Evolutionary conservation across 2,329 filamentous ascomycete species (phyloP).

Genomic region (Fusarium sp.): DNA sequence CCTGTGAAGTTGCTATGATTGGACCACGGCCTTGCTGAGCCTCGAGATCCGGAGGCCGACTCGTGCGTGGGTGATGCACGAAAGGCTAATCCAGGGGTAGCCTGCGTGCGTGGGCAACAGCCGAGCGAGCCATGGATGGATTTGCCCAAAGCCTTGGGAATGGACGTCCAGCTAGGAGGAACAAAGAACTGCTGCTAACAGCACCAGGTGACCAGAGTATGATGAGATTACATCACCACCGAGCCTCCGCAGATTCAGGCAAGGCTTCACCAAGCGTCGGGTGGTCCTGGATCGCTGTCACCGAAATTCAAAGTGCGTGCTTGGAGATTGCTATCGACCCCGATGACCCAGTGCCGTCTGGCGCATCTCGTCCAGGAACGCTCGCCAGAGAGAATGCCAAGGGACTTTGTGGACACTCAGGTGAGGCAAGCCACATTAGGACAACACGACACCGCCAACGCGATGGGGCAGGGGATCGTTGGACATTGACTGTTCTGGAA

Average conservation of each 20-base stretch:
- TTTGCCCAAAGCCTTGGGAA: slow-evolving; percentile 21
- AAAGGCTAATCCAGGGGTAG: slow-evolving; percentile 14
- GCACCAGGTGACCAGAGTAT: slow-evolving; percentile 29
- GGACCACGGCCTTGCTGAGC: slow-evolving; percentile 4
- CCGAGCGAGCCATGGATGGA: slow-evolving; percentile 26
- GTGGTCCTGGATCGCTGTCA: slow-evolving; percentile 36
- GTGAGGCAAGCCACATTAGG: slow-evolving; percentile 43
- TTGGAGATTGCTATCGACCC: slow-evolving; percentile 38
- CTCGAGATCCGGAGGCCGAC: slow-evolving; percentile 9
- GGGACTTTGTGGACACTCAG: slow-evolving; percentile 32
- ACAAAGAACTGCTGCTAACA: slow-evolving; percentile 29
- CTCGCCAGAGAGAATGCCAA: slow-evolving; percentile 29
- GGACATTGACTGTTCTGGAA: slow-evolving; percentile 39
- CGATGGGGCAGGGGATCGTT: slow-evolving; percentile 30
- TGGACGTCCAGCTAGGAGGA: slow-evolving; percentile 4
- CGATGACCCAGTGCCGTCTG: slow-evolving; percentile 14
- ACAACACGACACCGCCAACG: slow-evolving; percentile 36
- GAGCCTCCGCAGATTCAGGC: slow-evolving; percentile 31
- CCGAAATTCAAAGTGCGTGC: slow-evolving; percentile 39
- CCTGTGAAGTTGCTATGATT: slow-evolving; percentile 21
- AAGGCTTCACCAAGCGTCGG: slow-evolving; percentile 16
- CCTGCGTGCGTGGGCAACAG: slow-evolving; percentile 11
- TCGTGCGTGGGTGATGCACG: background rate
- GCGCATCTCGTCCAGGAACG: slow-evolving; percentile 29
- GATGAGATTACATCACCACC: slow-evolving; percentile 33